Evolutionary conservation across 1,284 basidiomycete species (phyloP), one percentile per base, ranked within the genome.

Genomic region (Xerocomus nothofagi): DNA sequence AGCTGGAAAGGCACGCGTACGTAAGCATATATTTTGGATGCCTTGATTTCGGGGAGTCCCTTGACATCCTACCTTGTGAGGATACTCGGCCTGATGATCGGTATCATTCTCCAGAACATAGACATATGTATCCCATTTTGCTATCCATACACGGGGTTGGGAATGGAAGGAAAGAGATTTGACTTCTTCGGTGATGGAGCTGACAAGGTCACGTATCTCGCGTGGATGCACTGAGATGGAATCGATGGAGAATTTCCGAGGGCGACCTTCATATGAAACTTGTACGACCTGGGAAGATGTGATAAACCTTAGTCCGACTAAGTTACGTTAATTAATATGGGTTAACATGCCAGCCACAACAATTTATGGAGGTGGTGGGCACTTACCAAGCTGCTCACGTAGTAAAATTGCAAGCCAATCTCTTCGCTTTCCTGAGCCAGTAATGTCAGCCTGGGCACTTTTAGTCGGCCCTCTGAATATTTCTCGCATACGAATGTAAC

Each of bases 241-340:
- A 44, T 73, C 64, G 36, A 89, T 69, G 18, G 70, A 63, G 59
- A 88, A 86, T 37, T 73, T 72, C 44, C 82, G 79, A 36, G 65
- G 60, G 45, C 63, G 60, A 24, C 82, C 80, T 70, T 91, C 83
- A 63, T 87, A 91, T 15, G 67, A 63, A 26, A 91, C 71, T 54
- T 85, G 76, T 46, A 92, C 57, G 4, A 76, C 72, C 64, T 88
- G 87, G 4, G 75, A 75, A 15, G 73, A 63, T 8, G 83, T 80
- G 50, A 93, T 67, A 62, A 86, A 90, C 63, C 84, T 87, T 18
- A 88, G 71, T 59, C 89, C 86, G 33, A 90, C 90, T 91, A 40
- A 32, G 55, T 54, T 29, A 54, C 29, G 12, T 50, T 50, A 44
- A 57, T 55, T 50, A 52, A 50, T 37, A 44, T 49, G 17, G 45